phyloP scores from a whole-genome alignment of 257 asterid species.

The Jacaranda mimosifolia region DNA sequence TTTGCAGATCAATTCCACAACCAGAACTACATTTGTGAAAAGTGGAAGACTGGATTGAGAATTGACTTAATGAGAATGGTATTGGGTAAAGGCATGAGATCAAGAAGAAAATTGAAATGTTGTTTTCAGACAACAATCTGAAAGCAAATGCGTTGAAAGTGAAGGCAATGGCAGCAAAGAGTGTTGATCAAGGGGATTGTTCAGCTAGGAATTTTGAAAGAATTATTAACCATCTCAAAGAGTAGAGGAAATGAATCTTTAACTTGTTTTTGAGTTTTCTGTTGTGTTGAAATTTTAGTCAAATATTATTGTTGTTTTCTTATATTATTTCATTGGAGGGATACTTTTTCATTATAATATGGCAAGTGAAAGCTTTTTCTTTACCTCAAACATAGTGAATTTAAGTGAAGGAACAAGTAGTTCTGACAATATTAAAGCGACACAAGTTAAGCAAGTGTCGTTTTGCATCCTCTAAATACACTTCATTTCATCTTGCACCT shows the following conservation, averaged over 20 bases:
- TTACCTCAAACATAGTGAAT: too few relatives aligned
- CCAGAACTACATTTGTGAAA: conserved; percentile 39
- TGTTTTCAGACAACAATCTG: conserved; percentile 31
- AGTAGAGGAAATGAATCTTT: not conserved
- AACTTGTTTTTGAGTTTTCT: too few relatives aligned
- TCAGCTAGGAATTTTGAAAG: conserved; percentile 39
- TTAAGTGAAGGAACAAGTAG: too few relatives aligned
- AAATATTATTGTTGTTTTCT: too few relatives aligned
- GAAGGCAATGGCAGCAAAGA: conserved; percentile 35
- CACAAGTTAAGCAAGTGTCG: too few relatives aligned
- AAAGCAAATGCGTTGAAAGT: conserved; percentile 40
- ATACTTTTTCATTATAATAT: too few relatives aligned
- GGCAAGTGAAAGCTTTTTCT: too few relatives aligned
- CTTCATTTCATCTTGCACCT: too few relatives aligned
- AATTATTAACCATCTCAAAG: conserved; percentile 33
- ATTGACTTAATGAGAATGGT: conserved; percentile 42
- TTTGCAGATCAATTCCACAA: conserved; percentile 46
- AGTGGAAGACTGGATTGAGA: conserved; percentile 47
- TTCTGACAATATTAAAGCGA: too few relatives aligned
- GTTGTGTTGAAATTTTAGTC: too few relatives aligned
- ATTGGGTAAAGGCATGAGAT: conserved; percentile 42
- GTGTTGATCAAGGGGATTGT: conserved; percentile 45
- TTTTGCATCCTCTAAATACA: too few relatives aligned
- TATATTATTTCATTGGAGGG: too few relatives aligned
- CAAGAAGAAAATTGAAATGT: conserved; percentile 30